Conservation (phyloP, 352 stramenopile genomes). For the Phytophthora hybrid region DNA sequence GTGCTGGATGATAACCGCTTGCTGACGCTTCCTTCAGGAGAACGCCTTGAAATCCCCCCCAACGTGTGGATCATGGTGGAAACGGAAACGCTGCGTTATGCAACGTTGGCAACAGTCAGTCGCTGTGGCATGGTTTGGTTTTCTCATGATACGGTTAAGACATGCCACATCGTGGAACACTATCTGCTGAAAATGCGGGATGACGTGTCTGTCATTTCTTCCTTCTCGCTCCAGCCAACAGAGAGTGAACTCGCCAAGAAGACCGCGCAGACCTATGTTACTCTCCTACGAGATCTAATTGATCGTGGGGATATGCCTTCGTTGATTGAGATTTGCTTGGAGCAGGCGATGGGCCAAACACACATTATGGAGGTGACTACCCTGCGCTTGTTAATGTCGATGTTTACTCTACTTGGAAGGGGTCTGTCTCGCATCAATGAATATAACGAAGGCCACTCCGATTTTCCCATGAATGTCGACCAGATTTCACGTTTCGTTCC, state of each 20-base stretch:
- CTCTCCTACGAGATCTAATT: conserved; percentile 68
- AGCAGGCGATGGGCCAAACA: conserved; percentile 90
- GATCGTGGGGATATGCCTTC: conserved; percentile 62
- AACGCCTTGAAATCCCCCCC: conserved; percentile 97
- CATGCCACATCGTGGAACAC: conserved; percentile 91
- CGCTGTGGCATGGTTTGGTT: conserved; percentile 99
- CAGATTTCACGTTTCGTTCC: conserved; percentile 96
- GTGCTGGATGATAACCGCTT: conserved; percentile 99
- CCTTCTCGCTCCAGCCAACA: conserved; percentile 73
- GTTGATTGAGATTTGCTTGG: conserved; percentile 93
- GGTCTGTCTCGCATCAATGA: conserved; percentile 96
- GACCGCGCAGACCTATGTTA: conserved; percentile 74
- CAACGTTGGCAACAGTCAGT: conserved; percentile 99
- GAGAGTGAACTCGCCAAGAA: conserved; percentile 74
- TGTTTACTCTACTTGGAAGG: conserved; percentile 96
- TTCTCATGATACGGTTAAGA: conserved; percentile 95
- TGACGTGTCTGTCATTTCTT: conserved; percentile 66
- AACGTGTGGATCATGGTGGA: conserved; percentile 99
- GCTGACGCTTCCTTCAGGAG: conserved; percentile 98
- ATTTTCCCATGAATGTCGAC: conserved; percentile 98
- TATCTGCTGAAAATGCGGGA: conserved; percentile 80
- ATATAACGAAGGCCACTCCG: conserved; percentile 99
- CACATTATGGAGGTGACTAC: conserved; percentile 98
- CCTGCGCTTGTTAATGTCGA: conserved; percentile 95
- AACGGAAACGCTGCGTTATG: conserved; percentile 98